A percentile compares a stretch with the other conserved stretches of the same genome.
These are phyloP conservation scores for Musa acuminata DNA, from an alignment of 176 grass and related monocot genomes.

Conservation along the genomic window DNA sequence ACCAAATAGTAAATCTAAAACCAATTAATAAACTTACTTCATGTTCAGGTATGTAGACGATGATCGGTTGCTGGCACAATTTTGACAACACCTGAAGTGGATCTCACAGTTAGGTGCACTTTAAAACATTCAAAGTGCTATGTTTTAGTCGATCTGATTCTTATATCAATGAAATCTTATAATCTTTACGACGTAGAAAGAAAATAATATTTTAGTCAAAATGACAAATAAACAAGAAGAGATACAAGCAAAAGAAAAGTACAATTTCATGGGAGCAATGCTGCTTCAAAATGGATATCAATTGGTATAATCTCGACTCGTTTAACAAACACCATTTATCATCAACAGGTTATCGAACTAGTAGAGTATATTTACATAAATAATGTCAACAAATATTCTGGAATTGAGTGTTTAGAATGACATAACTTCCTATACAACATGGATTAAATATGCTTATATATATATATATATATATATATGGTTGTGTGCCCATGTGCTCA, in stretches of 20 bases:
- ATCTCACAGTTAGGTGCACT: slow-evolving; percentile 6
- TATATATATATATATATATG: too few species aligned
- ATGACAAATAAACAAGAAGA: not conserved
- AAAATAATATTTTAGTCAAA: not conserved
- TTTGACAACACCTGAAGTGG: slow-evolving; percentile 66
- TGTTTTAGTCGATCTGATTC: not conserved
- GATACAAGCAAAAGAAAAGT: not conserved
- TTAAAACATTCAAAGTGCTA: slow-evolving; percentile 1
- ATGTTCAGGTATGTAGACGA: slow-evolving; percentile 84
- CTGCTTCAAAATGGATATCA: not conserved
- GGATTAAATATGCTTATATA: too few species aligned
- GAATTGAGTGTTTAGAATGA: too few species aligned
- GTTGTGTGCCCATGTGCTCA: too few species aligned
- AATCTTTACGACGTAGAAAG: not conserved
- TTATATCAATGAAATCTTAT: not conserved
- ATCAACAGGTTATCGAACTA: not conserved
- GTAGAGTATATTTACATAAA: not conserved
- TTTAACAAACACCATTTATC: not conserved
- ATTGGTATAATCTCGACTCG: not conserved
- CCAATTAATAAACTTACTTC: slow-evolving; percentile 46
- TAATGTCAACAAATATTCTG: not conserved
- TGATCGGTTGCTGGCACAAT: slow-evolving; percentile 63
- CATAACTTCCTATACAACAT: not conserved
- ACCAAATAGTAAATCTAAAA: not conserved
- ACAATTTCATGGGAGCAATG: not conserved